A percentile compares a stretch with the other conserved stretches of the same genome.
Evolutionary conservation across 352 stramenopile genomes (phyloP).

Genomic region (Phytophthora idaei): DNA sequence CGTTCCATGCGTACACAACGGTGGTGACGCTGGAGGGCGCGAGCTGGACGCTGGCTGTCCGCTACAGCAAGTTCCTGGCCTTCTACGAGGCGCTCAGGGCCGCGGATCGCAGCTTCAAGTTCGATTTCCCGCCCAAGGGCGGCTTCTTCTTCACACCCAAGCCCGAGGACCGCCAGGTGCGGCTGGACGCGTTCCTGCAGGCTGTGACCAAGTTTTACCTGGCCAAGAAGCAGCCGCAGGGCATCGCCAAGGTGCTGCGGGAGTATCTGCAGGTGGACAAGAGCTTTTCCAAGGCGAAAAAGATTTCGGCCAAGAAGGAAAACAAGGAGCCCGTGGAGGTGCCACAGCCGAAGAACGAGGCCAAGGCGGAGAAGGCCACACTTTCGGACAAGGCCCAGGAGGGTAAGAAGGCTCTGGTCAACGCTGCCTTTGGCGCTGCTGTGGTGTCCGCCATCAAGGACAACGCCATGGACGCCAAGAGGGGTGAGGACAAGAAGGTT

Average conservation of each 20-base stretch:
- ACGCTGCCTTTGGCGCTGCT: constrained; percentile 31
- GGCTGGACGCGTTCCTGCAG: constrained; percentile 68
- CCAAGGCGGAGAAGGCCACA: constrained; percentile 12
- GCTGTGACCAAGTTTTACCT: constrained; percentile 42
- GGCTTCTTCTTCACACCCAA: constrained; percentile 65
- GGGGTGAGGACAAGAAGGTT: background rate
- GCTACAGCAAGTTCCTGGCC: constrained; percentile 68
- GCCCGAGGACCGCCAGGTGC: constrained; percentile 53
- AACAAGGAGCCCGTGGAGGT: constrained; percentile 28
- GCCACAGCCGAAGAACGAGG: constrained; percentile 15
- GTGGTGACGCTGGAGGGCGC: constrained; percentile 35
- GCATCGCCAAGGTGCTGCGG: constrained; percentile 45
- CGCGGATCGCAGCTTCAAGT: constrained; percentile 49
- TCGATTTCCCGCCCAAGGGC: constrained; percentile 71
- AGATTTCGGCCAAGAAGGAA: constrained; percentile 14
- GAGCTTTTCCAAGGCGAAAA: constrained; percentile 27
- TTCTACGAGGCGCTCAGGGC: constrained; percentile 53
- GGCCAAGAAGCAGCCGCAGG: constrained; percentile 34
- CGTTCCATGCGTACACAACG: constrained; percentile 59
- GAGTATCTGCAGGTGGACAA: constrained; percentile 54
- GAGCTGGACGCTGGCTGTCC: constrained; percentile 47
- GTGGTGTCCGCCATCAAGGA: constrained; percentile 41
- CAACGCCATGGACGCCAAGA: constrained; percentile 24
- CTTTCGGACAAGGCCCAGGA: constrained; percentile 30
- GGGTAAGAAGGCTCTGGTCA: constrained; percentile 40